Base-by-base conservation (phyloP, 2,329 filamentous ascomycete genomes). In the Chaetomiaceae sp. region DNA sequence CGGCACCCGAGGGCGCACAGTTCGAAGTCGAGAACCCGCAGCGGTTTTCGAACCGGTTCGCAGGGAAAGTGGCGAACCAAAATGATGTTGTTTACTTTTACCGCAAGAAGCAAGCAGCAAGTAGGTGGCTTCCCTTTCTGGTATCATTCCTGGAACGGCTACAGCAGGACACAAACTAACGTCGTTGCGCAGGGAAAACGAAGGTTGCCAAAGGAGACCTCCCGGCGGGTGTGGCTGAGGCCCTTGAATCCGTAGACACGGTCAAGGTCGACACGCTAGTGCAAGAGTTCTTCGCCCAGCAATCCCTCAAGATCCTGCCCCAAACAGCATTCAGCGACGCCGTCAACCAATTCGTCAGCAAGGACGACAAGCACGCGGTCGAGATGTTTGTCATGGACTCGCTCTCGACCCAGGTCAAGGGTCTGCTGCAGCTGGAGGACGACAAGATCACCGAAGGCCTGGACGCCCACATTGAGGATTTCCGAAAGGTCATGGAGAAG, bases 1-100 rank as follows among this genome's bases (percentile, higher is more conserved):
- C 89, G 0, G 84, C 91, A 0, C 87, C 87, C 0, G 89, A 95
- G 40, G 91, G 90, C 4, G 88, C 90, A 14, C 82, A 84, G 33
- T 99, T 90, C 64, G 89, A 97, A 61, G 86, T 88, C 59, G 94
- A 97, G 68, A 99, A 99, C 57, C 91, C 94, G 0, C 94, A 97
- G 67, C 84, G 94, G 8, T 96, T 97, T 65, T 97, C 92, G 0
- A 95, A 95, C 67, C 82, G 91, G 3, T 99, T 97, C 62, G 80
- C 87, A 1, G 87, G 85, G n/a, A 88, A 84, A 65, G 92, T 99
- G 1, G 94, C 94, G 55, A 99, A 99, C 66, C 85, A 86, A 9
- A 95, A 91, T 61, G 94, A 99, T 63, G 90, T 99, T 0, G 85
- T 99, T 0, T 88, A 92, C 64, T 97, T 95, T 67, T 85, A 96